Percentiles rank a stretch among this genome's conserved stretches.
Conservation (phyloP, 2,329 filamentous ascomycete genomes). For the Diaporthe sp. region DNA sequence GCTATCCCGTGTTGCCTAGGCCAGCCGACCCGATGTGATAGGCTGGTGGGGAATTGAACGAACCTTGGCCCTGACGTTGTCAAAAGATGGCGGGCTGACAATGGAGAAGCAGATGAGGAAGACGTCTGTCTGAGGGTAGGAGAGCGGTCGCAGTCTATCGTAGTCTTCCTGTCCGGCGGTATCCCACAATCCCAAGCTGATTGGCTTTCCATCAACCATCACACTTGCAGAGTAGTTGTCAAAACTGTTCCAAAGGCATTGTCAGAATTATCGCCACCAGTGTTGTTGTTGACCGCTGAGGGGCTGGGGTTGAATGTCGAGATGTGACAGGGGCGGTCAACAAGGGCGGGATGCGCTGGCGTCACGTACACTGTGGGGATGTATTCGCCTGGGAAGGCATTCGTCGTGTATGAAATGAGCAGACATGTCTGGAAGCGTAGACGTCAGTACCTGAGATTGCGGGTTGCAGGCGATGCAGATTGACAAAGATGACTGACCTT, state of each 20-base stretch:
- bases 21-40: not conserved
- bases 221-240: slow-evolving; percentile 99
- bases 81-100: slow-evolving; percentile 96
- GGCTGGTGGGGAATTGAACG: slow-evolving; percentile 39
- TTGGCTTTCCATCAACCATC: slow-evolving; percentile 98
- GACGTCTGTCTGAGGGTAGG: slow-evolving; percentile 97
- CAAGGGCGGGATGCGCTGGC: slow-evolving; percentile 18
- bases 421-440: slow-evolving; percentile 82
- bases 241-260: slow-evolving; percentile 69
- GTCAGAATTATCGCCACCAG: slow-evolving; percentile 34
- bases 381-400: slow-evolving; percentile 99
- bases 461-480: slow-evolving; percentile 12
- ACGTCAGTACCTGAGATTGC: slow-evolving; percentile 41
- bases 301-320: not conserved
- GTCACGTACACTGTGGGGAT: slow-evolving; percentile 88
- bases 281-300: not conserved
- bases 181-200: slow-evolving; percentile 97
- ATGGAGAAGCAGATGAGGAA: slow-evolving; percentile 99
- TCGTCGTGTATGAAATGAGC: slow-evolving; percentile 98
- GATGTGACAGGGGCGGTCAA: slow-evolving; percentile 20
- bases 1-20: not conserved
- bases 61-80: slow-evolving; percentile 99
- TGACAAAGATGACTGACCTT: slow-evolving; percentile 72
- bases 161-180: slow-evolving; percentile 99
- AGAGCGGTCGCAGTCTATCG: slow-evolving; percentile 91